phyloP scores from a whole-genome alignment of 1,284 basidiomycete genomes.

The Peniophora sp. region DNA sequence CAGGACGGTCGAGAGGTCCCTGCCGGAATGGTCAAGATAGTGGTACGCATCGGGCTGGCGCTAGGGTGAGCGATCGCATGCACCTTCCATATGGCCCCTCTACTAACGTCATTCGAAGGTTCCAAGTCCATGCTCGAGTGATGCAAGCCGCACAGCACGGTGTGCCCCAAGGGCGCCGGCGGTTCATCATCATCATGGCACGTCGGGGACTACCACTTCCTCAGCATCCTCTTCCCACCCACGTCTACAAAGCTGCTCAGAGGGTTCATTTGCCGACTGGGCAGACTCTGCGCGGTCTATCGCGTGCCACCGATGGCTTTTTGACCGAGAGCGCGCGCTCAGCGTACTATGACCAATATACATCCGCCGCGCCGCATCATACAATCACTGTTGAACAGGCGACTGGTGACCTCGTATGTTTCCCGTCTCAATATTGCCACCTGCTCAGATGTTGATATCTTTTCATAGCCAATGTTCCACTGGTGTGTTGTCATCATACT shows the following conservation, averaged over 20 bases:
- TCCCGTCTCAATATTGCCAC: conserved; percentile 2
- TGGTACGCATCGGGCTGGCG: conserved; percentile 44
- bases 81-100: not conserved
- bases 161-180: conserved; percentile 54
- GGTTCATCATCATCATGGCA: conserved; percentile 63
- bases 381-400: conserved; percentile 53
- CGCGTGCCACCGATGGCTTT: conserved; percentile 25
- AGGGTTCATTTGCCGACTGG: conserved; percentile 27
- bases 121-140: conserved; percentile 57
- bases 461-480: conserved; percentile 47
- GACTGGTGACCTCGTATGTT: conserved; percentile 56
- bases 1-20: conserved; percentile 9
- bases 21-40: conserved; percentile 21
- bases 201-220: conserved; percentile 47
- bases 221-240: conserved; percentile 56
- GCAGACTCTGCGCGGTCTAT: conserved; percentile 25
- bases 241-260: conserved; percentile 26
- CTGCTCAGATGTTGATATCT: not conserved
- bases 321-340: not conserved
- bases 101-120: conserved; percentile 29
- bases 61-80: conserved; percentile 41
- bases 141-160: conserved; percentile 66
- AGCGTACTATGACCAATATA: conserved; percentile 20
- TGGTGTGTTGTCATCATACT: conserved; percentile 31
- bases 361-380: conserved; percentile 49